Conservation (phyloP, 2,329 filamentous ascomycete species). For the Trichocomaceae sp. region DNA sequence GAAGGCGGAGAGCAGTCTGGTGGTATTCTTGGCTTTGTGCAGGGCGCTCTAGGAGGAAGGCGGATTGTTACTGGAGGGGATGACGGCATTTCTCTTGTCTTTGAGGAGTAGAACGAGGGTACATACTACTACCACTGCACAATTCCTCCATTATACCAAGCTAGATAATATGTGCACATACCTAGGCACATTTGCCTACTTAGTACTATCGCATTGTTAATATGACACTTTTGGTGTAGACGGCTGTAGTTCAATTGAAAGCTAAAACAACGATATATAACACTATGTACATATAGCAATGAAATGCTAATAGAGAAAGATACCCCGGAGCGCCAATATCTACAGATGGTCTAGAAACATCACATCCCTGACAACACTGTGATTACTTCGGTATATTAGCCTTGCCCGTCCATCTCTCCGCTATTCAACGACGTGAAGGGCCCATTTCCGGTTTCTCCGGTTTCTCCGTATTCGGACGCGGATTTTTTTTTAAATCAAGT, state of each 20-base stretch:
- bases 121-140: neutral
- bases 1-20: constrained; percentile 69
- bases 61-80: constrained; percentile 85
- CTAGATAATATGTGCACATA: neutral
- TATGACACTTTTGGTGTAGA: neutral
- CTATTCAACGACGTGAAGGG: neutral
- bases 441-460: neutral
- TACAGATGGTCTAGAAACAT: constrained; percentile 13
- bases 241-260: neutral
- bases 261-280: constrained; percentile 7
- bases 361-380: constrained; percentile 3
- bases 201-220: neutral
- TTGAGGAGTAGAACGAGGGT: constrained; percentile 32
- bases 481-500: neutral
- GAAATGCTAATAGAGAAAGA: constrained; percentile 11
- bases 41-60: constrained; percentile 61
- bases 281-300: constrained; percentile 16
- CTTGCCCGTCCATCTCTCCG: neutral
- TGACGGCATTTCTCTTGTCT: constrained; percentile 52
- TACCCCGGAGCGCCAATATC: constrained; percentile 15
- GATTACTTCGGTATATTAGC: constrained; percentile 8
- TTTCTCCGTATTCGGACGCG: neutral
- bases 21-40: constrained; percentile 85
- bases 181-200: neutral
- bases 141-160: neutral